Evolutionary conservation across 169 alveolate genomes (phyloP).

Genomic region (Plasmodium relictum): DNA sequence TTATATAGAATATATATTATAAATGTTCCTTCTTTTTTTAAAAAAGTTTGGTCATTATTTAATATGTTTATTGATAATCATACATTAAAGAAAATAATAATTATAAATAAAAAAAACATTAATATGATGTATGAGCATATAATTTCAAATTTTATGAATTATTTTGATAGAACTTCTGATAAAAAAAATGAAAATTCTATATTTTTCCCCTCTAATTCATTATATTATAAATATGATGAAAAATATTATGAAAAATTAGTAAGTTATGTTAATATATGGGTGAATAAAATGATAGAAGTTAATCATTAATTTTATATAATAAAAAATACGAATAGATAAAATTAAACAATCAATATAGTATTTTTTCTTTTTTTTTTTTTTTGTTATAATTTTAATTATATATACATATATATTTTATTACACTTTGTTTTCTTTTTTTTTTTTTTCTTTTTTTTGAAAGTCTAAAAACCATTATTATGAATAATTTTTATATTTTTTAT

Average conservation of each 20-base stretch:
- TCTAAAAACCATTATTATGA: too few relatives aligned
- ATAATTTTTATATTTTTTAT: too few relatives aligned
- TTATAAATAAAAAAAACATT: constrained; percentile 68
- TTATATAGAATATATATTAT: constrained; percentile 57
- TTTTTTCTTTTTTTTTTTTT: constrained; percentile 11
- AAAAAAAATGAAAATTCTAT: constrained; percentile 15
- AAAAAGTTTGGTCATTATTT: constrained; percentile 65
- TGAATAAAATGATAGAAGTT: constrained; percentile 14
- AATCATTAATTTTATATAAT: constrained; percentile 27
- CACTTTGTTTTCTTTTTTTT: too few relatives aligned
- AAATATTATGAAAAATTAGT: constrained; percentile 21
- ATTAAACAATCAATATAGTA: not conserved
- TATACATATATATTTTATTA: too few relatives aligned
- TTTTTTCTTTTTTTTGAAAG: too few relatives aligned
- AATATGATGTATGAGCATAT: constrained; percentile 73
- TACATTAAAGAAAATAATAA: constrained; percentile 63
- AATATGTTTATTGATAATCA: constrained; percentile 76
- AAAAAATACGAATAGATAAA: not conserved
- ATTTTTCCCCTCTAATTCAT: constrained; percentile 66
- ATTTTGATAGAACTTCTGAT: constrained; percentile 11
- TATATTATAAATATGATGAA: constrained; percentile 68
- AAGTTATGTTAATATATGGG: constrained; percentile 50
- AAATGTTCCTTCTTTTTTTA: constrained; percentile 60
- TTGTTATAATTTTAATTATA: too few relatives aligned
- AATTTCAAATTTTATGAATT: constrained; percentile 32